These are phyloP conservation scores for Globisporangium polare DNA, from an alignment of 352 stramenopile species.

Conservation along the genomic window DNA sequence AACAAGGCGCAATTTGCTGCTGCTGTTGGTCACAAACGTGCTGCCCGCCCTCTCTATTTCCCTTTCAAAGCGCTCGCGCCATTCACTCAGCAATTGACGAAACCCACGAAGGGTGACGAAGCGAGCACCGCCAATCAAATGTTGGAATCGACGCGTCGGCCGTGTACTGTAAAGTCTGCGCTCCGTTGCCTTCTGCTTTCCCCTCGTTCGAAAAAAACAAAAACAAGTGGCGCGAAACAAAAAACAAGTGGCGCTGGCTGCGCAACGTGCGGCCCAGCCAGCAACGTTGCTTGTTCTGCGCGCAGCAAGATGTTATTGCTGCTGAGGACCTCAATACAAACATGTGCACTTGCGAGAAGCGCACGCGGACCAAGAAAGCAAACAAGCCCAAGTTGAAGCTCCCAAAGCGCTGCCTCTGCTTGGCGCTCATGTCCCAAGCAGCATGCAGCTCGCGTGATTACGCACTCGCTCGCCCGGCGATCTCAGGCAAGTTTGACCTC, in stretches of 20 bases:
- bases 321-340: too few species aligned
- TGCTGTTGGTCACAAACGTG: background rate
- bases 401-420: too few species aligned
- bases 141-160: background rate
- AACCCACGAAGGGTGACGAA: constrained; percentile 4
- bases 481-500: too few species aligned
- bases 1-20: too few species aligned
- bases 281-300: background rate
- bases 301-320: background rate
- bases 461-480: too few species aligned
- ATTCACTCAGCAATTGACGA: constrained; percentile 1
- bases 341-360: background rate
- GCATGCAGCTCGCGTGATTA: too few species aligned
- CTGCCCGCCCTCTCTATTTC: background rate
- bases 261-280: background rate
- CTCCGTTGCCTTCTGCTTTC: background rate
- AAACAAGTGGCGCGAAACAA: background rate
- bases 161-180: constrained; percentile 2
- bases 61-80: background rate
- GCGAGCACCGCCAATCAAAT: constrained; percentile 1
- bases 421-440: too few species aligned
- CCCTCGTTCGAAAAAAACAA: constrained; percentile 1
- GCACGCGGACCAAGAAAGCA: too few species aligned
- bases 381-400: too few species aligned
- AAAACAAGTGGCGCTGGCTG: background rate